These are phyloP conservation scores for Catunica adiposa DNA, from an alignment of 2,329 filamentous ascomycete species.

Conservation along the genomic window DNA sequence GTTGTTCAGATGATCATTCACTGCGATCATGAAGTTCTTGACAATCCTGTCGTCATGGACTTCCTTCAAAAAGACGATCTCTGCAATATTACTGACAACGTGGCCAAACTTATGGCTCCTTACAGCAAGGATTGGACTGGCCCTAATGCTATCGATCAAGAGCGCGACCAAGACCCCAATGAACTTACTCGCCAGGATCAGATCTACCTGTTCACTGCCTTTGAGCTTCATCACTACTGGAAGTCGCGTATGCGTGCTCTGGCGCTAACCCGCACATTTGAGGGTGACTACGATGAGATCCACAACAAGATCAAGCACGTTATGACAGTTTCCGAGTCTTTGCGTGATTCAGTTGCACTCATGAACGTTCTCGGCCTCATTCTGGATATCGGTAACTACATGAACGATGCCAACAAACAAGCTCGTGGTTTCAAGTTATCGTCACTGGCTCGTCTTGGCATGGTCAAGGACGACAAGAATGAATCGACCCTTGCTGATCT, in stretches of 20 bases:
- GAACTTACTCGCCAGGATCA: constrained; percentile 93
- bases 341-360: constrained; percentile 78
- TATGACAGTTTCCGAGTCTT: constrained; percentile 71
- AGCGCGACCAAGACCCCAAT: constrained; percentile 66
- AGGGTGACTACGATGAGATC: constrained; percentile 82
- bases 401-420: constrained; percentile 99
- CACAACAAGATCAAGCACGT: constrained; percentile 71
- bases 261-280: constrained; percentile 65
- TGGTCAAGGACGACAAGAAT: constrained; percentile 99
- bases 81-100: constrained; percentile 82
- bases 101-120: constrained; percentile 76
- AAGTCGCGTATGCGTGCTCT: constrained; percentile 92
- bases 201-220: constrained; percentile 83
- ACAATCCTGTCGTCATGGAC: constrained; percentile 88
- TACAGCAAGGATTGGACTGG: constrained; percentile 96
- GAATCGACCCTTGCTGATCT: constrained; percentile 90
- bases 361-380: constrained; percentile 96
- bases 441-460: constrained; percentile 76
- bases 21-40: constrained; percentile 75
- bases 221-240: constrained; percentile 95
- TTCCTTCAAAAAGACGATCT: constrained; percentile 87
- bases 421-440: constrained; percentile 95
- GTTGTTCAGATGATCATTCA: constrained; percentile 88
- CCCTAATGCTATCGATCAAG: constrained; percentile 32
- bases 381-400: constrained; percentile 96